A percentile compares a stretch with the other conserved stretches of the same genome.
Evolutionary conservation across 2,329 filamentous ascomycete species (phyloP).

Genomic region (Aspergillus cejpii): DNA sequence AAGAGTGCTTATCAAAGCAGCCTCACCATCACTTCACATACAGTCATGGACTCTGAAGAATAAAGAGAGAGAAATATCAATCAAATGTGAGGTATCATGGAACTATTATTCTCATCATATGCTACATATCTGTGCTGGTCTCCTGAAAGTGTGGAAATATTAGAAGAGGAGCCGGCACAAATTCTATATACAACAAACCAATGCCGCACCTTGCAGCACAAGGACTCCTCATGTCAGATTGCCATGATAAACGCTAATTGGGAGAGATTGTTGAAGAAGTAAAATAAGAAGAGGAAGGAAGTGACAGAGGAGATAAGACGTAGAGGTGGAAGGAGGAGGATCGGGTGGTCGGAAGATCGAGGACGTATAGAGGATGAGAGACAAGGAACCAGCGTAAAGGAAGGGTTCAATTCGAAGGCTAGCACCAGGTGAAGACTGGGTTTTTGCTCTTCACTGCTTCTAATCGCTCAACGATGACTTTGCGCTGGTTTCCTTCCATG

Average conservation of each 20-base stretch:
- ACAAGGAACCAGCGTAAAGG: conserved; percentile 7
- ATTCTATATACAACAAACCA: conserved; percentile 34
- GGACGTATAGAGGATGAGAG: conserved; percentile 3
- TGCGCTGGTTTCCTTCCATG: conserved; percentile 82
- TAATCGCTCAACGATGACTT: conserved; percentile 92
- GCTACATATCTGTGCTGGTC: conserved; percentile 15
- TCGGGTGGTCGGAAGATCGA: neutral
- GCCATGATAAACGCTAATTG: conserved; percentile 22
- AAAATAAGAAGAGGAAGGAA: conserved; percentile 19
- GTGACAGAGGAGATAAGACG: conserved; percentile 13
- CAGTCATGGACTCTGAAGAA: too few species aligned
- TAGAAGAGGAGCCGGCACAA: conserved; percentile 13
- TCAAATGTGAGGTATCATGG: conserved; percentile 26
- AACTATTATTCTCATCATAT: conserved; percentile 26
- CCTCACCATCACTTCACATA: neutral
- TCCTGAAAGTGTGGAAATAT: conserved; percentile 12
- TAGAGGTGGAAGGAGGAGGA: conserved; percentile 9
- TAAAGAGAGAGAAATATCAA: conserved; percentile 5
- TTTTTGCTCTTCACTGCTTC: conserved; percentile 94
- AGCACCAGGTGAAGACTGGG: conserved; percentile 98
- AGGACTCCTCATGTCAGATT: conserved; percentile 22
- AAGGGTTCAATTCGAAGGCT: conserved; percentile 19
- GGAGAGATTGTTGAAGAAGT: conserved; percentile 14
- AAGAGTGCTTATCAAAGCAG: conserved; percentile 20
- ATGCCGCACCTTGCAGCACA: conserved; percentile 14